Evolutionary conservation across 169 alveolate species (phyloP), one percentile per base, ranked within the genome.

Genomic region (Plasmodium coatneyi): DNA sequence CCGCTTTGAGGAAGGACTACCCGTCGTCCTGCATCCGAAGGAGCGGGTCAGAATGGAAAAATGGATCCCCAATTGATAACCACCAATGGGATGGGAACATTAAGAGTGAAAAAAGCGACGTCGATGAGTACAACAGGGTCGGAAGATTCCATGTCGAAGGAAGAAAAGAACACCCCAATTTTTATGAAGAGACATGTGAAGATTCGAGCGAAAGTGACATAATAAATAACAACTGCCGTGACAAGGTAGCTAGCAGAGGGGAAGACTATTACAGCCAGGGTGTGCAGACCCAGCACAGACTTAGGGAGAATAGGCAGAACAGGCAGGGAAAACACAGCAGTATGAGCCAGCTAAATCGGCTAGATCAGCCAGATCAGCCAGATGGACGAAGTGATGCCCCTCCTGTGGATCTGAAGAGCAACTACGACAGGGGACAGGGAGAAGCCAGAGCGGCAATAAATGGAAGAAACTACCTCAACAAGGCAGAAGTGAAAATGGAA

Each of bases 381-480:
- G 14, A 4, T 49, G 0, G 60, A 49, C 60, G 9, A 12, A 49
- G 60, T 49, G 60, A 49, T 49, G 60, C 60, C 22, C 60, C 3
- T 49, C 1, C 60, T 2, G 25, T 25, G 34, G 76, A 28, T 9
- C n/a, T 66, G 76, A 66, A 66, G 16, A 19, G n/a, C 30, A 66
- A 66, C 16, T 66, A 19, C 9, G 41, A 5, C 41, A 66, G n/a
- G 36, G n/a, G 36, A 25, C 30, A 66, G 10, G 76, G n/a, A 32
- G 5, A 3, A 32, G 10, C 36, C 14, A 66, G 12, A 7, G 12
- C 10, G 32, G 32, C 1, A 66, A 66, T 5, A 25, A 66, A 66
- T 66, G 76, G 76, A 66, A 28, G 76, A 66, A 66, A 66, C n/a
- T 66, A 25, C 76, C n/a, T 28, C n/a, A 66, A 66, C 41, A 66